Evolutionary conservation across 768 basidiomycete genomes (phyloP), one percentile per base, ranked within the genome.

Genomic region (Nevesoporus exiguus): DNA sequence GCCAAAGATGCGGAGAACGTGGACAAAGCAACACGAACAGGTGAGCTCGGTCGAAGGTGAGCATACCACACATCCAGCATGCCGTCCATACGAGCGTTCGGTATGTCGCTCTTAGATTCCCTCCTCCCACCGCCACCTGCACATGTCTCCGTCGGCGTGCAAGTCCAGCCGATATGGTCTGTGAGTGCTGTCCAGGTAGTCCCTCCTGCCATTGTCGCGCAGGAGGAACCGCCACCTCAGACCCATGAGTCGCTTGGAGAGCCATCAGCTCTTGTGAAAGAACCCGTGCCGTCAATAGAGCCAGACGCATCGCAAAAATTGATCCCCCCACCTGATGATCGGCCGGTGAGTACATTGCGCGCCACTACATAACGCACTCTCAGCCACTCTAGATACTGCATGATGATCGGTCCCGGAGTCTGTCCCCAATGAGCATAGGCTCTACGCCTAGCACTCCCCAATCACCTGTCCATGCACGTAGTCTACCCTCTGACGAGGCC

Each of bases 1-100:
- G 41, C 84, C 84, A 22, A 85, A 84, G 71, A 80, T 85, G 80
- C 76, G 83, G 47, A 77, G 81, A 62, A 77, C 78, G 25, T 85
- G 84, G 83, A 74, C 71, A 40, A 82, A 72, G 63, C 77, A 74
- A 63, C 54, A 65, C 47, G 77, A 82, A 56, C 77, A 78, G 65
- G 68, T 73, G 64, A 74, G 69, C 67, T 60, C 63, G 37, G 59
- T 51, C 9, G 51, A 65, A 59, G 66, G 79, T 81, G 66, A 76
- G 80, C 65, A 49, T 22, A 10, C 24, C 43, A 19, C 22, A 3
- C 40, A 31, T 49, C 43, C 4, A 6, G 24, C 25, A 55, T 21
- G 2, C n/a, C 22, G 51, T 58, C 54, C 56, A 64, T 66, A n/a
- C 62, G 46, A 70, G 58, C 54, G 19, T 61, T 66, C 51, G 63